These are phyloP conservation scores for Hypholoma sublateritium DNA, from an alignment of 768 basidiomycete species.

Conservation along the genomic window DNA sequence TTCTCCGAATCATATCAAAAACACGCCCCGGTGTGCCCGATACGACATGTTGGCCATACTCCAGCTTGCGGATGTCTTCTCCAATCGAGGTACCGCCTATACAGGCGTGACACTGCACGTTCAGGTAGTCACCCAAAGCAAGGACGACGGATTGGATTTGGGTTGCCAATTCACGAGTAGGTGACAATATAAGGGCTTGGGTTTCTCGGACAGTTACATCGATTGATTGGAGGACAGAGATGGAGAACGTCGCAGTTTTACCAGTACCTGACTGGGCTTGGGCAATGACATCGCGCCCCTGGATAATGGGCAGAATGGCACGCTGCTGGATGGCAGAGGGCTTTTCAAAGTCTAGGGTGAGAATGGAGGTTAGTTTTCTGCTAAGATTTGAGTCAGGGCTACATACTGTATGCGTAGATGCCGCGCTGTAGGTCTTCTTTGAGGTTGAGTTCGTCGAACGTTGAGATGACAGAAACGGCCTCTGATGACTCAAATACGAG, in stretches of 20 bases:
- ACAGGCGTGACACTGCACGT: constrained; percentile 97
- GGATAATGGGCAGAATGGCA: constrained; percentile 93
- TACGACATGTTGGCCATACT: constrained; percentile 96
- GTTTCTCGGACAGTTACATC: constrained; percentile 93
- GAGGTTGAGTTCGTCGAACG: constrained; percentile 86
- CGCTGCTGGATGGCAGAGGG: constrained; percentile 99
- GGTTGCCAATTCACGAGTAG: constrained; percentile 98
- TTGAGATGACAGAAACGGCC: constrained; percentile 84
- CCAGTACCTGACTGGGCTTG: constrained; percentile 99
- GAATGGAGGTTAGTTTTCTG: neutral
- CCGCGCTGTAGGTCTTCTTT: constrained; percentile 96
- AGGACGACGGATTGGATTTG: constrained; percentile 98
- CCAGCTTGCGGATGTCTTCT: constrained; percentile 95
- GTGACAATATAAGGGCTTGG: constrained; percentile 94
- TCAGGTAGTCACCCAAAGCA: constrained; percentile 98
- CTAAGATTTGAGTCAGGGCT: neutral
- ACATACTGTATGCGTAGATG: constrained; percentile 95
- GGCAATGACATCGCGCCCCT: constrained; percentile 96
- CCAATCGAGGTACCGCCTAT: constrained; percentile 97
- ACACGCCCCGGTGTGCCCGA: constrained; percentile 98
- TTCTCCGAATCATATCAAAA: constrained; percentile 97
- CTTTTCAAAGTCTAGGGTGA: constrained; percentile 79
- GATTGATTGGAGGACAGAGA: constrained; percentile 97
- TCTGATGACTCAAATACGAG: constrained; percentile 95
- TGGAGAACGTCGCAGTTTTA: constrained; percentile 99